These are phyloP conservation scores for Eimeria praecox DNA, from an alignment of 169 alveolate species.

Conservation along the genomic window DNA sequence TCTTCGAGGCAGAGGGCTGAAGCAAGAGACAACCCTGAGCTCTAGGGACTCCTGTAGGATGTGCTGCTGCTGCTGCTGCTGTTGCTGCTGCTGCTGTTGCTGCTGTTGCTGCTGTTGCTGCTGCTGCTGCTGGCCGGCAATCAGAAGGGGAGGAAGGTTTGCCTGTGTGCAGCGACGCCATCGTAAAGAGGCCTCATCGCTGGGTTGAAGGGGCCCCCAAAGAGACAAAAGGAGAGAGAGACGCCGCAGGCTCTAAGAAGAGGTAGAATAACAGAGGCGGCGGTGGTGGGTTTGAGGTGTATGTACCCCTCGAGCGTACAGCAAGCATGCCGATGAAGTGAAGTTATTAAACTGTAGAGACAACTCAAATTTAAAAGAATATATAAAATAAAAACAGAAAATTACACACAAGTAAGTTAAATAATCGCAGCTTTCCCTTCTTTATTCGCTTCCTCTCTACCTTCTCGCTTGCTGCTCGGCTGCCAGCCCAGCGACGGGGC, in stretches of 20 bases:
- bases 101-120: constrained; percentile 18
- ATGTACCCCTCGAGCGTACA: neutral
- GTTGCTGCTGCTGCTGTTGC: constrained; percentile 4
- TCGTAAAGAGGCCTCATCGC: neutral
- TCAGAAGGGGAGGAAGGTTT: neutral
- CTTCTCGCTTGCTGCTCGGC: no score
- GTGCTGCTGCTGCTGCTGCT: neutral
- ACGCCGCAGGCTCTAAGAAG: neutral
- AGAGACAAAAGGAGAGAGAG: neutral
- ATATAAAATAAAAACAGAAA: neutral
- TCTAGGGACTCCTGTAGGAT: neutral
- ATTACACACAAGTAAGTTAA: neutral
- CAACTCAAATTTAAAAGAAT: neutral
- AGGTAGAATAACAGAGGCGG: no score
- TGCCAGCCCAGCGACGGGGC: neutral
- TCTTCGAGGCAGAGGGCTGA: neutral
- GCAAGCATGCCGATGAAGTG: neutral
- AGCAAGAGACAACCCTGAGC: neutral
- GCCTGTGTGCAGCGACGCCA: neutral
- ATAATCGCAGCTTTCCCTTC: neutral
- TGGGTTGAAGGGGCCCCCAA: neutral
- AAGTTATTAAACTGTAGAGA: neutral
- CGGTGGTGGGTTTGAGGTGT: no score
- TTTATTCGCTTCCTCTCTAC: neutral
- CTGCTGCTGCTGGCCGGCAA: neutral